Evolutionary conservation across 306 rosid species (phyloP), one percentile per base, ranked within the genome.

Genomic region (Hippophae rhamnoides): DNA sequence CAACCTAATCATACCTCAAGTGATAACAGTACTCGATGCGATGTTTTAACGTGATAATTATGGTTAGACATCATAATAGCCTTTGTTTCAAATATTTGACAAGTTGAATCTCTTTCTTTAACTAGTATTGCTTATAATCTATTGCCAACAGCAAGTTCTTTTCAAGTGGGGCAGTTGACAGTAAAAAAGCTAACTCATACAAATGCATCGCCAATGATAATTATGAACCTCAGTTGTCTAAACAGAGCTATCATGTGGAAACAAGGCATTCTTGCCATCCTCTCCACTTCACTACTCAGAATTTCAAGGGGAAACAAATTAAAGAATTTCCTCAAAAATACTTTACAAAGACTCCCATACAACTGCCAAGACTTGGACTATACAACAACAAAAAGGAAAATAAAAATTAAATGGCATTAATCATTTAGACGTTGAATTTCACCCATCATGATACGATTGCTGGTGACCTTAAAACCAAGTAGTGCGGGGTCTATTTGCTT

Each of bases 381-480:
- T 8, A 56, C 38, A 56, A 51, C 6, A 12, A n/a, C 51, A 7
- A 62, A 51, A 41, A 8, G 26, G 10, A 41, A 53, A 57, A 8
- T 25, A 50, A 43, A 10, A 1, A 9, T 9, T 0, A 38, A 49
- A 12, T 8, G 11, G 58, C 45, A 12, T 69, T 73, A 78, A 9
- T 82, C 87, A 0, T 81, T 84, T 6, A 75, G 14, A 40, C 87
- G 81, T 44, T 69, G 84, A n/a, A 82, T 82, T 67, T 82, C 87
- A 45, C 87, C 87, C 84, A 75, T 82, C 81, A 74, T 75, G 10
- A 81, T 81, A n/a, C 87, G 84, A 18, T 66, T 82, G 67, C 83
- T 82, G 40, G 81, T 72, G 14, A 82, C 87, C 64, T 78, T 82
- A 61, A 82, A 82, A 31, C 87, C 87, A 7, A 82, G 87, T 43